Base-by-base conservation (phyloP, 192 early-diverging fungal genomes). In the Backusella tarrabulga region DNA sequence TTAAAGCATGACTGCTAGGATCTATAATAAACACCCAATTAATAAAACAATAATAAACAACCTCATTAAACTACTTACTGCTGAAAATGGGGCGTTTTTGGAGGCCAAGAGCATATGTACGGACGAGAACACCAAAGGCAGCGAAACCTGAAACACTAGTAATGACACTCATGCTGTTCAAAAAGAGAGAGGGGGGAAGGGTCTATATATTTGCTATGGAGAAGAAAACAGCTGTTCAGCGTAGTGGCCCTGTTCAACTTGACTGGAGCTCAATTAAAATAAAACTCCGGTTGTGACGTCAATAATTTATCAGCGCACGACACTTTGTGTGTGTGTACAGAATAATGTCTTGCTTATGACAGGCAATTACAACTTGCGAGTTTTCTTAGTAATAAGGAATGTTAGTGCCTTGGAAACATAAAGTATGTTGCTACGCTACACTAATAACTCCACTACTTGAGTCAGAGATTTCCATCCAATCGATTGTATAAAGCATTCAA, bases 81-180 rank as follows among this genome's bases (percentile, higher is more conserved):
- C 80, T 77, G 34, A 81, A 71, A 17, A 85, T n/a, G 42, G 84
- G 81, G 67, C 82, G 78, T 72, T 83, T 83, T 54, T 85, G 79
- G 35, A 85, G 42, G 19, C 79, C 84, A 52, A 85, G 74, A 69
- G 84, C 82, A 67, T 81, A 80, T 40, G 79, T 80, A 56, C 84
- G 82, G 54, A 85, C 81, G 71, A 79, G 74, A 32, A 85, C 77
- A 76, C 84, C 84, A 71, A 85, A 77, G 44, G 82, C 79, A 34
- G 82, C 82, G 40, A 80, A 85, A 35, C 84, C 84, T 70, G 82
- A 81, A 71, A 85, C 71, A 44, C 72, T 77, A 68, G 68, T 71
- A 71, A 79, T 71, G 14, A 83, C 34, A 72, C 73, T 73, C 80
- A 82, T 82, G n/a, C 54, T 68, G 63, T 67, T 54, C 23, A 74